phyloP scores from a whole-genome alignment of 257 asterid genomes.

The Solanum rostratum region DNA sequence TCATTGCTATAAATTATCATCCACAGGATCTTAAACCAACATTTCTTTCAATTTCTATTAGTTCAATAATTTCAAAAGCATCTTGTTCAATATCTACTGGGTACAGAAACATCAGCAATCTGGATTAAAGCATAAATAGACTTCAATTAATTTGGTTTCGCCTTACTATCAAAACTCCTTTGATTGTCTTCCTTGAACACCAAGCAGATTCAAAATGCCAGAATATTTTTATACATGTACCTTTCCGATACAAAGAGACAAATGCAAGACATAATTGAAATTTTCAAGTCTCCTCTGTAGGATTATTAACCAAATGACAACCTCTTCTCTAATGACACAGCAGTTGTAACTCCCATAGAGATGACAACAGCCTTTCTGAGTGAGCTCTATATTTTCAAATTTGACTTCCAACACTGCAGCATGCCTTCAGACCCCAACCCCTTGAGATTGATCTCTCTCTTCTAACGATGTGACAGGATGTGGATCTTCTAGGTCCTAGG shows the following conservation, averaged over 20 bases:
- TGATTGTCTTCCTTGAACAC: neutral
- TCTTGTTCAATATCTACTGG: neutral
- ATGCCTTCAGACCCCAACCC: neutral
- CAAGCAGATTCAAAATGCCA: neutral
- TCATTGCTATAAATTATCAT: neutral
- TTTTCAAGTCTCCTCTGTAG: neutral
- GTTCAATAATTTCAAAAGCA: neutral
- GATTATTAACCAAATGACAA: neutral
- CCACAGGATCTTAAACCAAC: neutral
- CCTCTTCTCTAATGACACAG: neutral
- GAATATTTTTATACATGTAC: neutral
- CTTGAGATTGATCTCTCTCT: neutral
- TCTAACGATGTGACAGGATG: neutral
- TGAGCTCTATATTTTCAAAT: neutral
- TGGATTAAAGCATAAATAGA: neutral
- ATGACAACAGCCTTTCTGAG: neutral
- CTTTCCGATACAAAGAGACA: neutral
- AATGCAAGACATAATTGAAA: neutral
- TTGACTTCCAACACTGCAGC: neutral
- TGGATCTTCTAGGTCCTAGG: neutral
- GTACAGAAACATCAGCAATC: neutral
- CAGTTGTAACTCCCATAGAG: neutral
- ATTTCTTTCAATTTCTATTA: neutral
- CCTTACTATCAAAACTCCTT: neutral
- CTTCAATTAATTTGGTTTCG: neutral